A percentile compares a stretch with the other conserved stretches of the same genome.
phyloP scores from a whole-genome alignment of 2,329 filamentous ascomycete genomes.

The Thielaviopsis punctulata region DNA sequence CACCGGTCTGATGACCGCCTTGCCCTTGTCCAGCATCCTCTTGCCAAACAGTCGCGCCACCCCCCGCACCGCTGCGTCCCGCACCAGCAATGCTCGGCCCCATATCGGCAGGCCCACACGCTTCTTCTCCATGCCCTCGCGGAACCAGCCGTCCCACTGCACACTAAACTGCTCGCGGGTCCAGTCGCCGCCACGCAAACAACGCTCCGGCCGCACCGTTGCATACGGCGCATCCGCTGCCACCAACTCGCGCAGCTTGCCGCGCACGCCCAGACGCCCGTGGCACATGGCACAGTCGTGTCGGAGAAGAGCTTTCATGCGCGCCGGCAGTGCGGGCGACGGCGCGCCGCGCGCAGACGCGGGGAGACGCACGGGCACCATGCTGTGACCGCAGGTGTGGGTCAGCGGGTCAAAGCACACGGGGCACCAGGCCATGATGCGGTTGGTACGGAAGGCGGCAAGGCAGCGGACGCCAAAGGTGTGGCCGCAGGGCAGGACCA shows the following conservation, averaged over 20 bases:
- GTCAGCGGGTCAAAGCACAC: background rate
- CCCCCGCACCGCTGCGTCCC: no score
- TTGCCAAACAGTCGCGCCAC: no score
- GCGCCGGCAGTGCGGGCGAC: background rate
- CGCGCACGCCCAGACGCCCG: background rate
- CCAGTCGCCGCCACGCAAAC: no score
- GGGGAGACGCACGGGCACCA: background rate
- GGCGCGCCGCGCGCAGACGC: background rate
- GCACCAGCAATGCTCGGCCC: no score
- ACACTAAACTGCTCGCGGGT: no score
- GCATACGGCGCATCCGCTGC: background rate
- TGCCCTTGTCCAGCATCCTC: no score
- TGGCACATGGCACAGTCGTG: background rate
- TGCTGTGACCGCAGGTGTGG: background rate
- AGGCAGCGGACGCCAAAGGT: background rate
- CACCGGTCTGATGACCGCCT: no score
- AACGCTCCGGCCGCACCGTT: no score
- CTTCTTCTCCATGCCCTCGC: no score
- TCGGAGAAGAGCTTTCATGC: background rate
- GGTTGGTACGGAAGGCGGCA: background rate
- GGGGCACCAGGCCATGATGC: background rate
- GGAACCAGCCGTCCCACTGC: no score
- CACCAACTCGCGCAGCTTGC: background rate
- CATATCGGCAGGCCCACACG: no score
- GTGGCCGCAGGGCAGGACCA: background rate